Base-by-base conservation (phyloP, 345 rosid species). In the Acer yangbiense region DNA sequence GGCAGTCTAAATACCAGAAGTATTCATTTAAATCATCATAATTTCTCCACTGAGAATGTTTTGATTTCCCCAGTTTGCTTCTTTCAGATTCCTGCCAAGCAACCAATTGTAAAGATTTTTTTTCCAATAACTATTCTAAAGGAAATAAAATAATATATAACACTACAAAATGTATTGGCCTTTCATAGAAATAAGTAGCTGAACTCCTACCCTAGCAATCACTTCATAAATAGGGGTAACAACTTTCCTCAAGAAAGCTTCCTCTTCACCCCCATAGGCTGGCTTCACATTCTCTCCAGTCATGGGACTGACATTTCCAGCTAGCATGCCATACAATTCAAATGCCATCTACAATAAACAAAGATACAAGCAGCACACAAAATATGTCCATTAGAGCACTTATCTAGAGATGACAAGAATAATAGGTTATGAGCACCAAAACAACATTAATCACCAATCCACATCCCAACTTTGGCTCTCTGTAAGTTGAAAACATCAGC, bases 21-120 rank as follows among this genome's bases (percentile, higher is more conserved):
- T 88, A 97, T 79, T 97, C 98, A 82, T 97, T 97, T 78, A 97
- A 80, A 87, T 97, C 99, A 81, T 97, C 99, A 77, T 97, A 97
- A 76, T 97, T 97, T 81, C 99, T 94, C 99, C 99, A 97, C 65
- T 93, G 98, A 17, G 98, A 97, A 82, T 97, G 99, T 87, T 97
- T 97, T 79, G 99, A 97, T 82, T 78, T 93, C 69, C 98, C 99
- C 73, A 35, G 86, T 81, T 88, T 85, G 85, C 96, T 93, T 85
- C 91, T 87, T 82, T 88, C 86, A 71, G 99, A 92, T 88, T 97
- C 99, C 99, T 97, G 81, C 71, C 68, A 84, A 80, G 81, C 46
- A 80, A 72, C 55, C n/a, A 79, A 65, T 65, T 52, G 67, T 32
- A 41, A 27, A 25, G 16, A 17, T 46, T 12, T 64, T 20, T 43